phyloP scores from a whole-genome alignment of 2,329 filamentous ascomycete genomes.

The Thelonectria olida region DNA sequence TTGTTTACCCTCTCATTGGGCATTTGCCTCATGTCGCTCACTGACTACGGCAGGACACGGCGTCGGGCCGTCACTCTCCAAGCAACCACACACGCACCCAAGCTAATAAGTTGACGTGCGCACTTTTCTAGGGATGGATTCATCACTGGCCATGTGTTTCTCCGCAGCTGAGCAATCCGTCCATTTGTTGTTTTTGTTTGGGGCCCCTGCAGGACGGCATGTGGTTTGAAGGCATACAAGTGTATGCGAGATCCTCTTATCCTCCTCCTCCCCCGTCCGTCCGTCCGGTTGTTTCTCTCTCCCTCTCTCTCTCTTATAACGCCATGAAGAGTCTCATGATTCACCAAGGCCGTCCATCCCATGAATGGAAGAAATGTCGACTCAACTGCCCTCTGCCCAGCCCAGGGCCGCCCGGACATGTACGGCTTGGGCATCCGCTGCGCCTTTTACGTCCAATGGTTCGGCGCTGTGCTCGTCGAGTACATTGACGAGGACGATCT shows the following conservation, averaged over 20 bases:
- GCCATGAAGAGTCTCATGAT: neutral
- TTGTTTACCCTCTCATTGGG: conserved; percentile 15
- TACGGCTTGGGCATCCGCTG: conserved; percentile 49
- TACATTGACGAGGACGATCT: conserved; percentile 42
- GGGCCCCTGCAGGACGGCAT: neutral
- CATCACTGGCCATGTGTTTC: neutral
- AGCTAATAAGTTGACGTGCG: conserved; percentile 8
- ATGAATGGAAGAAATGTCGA: conserved; percentile 15
- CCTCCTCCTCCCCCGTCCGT: neutral
- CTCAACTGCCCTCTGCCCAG: conserved; percentile 32
- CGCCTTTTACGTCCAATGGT: conserved; percentile 49
- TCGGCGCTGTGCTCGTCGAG: conserved; percentile 44
- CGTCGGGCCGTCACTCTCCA: conserved; percentile 13
- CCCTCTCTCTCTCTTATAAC: neutral
- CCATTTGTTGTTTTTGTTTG: neutral
- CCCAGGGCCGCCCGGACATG: conserved; percentile 41
- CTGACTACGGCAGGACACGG: neutral
- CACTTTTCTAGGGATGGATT: neutral
- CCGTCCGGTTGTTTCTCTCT: neutral
- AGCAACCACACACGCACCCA: conserved; percentile 4
- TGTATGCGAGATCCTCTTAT: conserved; percentile 29
- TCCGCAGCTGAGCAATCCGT: neutral
- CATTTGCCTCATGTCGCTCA: neutral
- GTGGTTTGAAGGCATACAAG: conserved; percentile 31
- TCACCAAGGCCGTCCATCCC: too few relatives aligned